A percentile compares a stretch with the other conserved stretches of the same genome.
Conservation (phyloP, 1,139 yeast species). For the Pichia sp. region DNA sequence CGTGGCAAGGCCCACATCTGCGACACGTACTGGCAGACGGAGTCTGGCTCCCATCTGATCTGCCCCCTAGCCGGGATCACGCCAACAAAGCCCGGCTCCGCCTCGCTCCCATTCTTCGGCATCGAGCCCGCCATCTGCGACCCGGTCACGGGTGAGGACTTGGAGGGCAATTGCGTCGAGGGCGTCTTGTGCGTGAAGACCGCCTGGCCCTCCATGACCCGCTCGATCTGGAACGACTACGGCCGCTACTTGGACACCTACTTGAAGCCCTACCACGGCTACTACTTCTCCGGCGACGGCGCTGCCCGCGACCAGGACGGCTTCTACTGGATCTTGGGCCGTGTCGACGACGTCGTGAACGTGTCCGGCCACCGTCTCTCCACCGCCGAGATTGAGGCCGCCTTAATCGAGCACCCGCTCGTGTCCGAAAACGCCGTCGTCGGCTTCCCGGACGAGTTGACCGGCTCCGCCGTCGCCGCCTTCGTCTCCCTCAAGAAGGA, state of each 20-base stretch:
- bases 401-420: constrained; percentile 61
- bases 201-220: constrained; percentile 77
- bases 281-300: constrained; percentile 78
- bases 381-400: constrained; percentile 80
- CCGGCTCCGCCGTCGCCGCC: constrained; percentile 82
- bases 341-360: constrained; percentile 80
- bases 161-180: constrained; percentile 58
- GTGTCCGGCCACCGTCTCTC: constrained; percentile 78
- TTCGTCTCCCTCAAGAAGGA: constrained; percentile 61
- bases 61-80: constrained; percentile 70
- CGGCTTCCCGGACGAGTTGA: constrained; percentile 74
- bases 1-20: constrained; percentile 68
- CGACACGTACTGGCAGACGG: constrained; percentile 85
- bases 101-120: constrained; percentile 76
- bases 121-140: constrained; percentile 64
- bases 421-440: constrained; percentile 80
- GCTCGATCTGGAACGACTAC: constrained; percentile 72
- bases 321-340: constrained; percentile 73
- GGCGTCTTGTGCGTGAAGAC: constrained; percentile 70
- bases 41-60: constrained; percentile 70
- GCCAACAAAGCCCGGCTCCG: constrained; percentile 76
- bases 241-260: constrained; percentile 66
- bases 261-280: constrained; percentile 62
- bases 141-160: constrained; percentile 66
- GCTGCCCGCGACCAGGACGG: constrained; percentile 78